Conservation (phyloP, 208 protist genomes). For the Leishmania guyanensis region DNA sequence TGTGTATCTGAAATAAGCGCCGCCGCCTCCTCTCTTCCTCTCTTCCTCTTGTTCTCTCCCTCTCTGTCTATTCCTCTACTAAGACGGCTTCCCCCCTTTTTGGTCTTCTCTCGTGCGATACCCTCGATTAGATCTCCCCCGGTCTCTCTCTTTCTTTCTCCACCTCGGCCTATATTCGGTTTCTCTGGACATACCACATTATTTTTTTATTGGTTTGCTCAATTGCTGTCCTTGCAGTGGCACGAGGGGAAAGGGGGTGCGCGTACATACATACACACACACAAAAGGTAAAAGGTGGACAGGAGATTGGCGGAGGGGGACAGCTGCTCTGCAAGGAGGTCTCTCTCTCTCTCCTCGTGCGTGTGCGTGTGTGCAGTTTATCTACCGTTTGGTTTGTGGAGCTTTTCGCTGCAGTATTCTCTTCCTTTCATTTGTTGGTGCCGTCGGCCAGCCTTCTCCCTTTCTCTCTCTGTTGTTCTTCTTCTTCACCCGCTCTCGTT, state of each 20-base stretch:
- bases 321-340: background rate
- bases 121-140: too few relatives aligned
- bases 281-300: background rate
- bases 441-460: too few relatives aligned
- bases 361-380: background rate
- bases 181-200: background rate
- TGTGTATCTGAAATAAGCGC: background rate
- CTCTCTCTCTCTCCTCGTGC: background rate
- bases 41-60: background rate
- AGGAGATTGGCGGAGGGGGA: background rate
- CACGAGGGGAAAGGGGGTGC: background rate
- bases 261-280: background rate
- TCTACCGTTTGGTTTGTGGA: background rate
- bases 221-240: background rate
- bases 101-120: background rate
- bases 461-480: conserved; percentile 8
- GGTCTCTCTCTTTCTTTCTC: too few relatives aligned
- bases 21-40: background rate
- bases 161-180: background rate
- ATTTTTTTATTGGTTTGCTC: too few relatives aligned
- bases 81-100: background rate
- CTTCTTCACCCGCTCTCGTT: background rate
- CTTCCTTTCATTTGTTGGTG: background rate
- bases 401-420: background rate
- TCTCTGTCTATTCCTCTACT: background rate